Conservation (phyloP, 306 rosid species). For the Malus fusca region DNA sequence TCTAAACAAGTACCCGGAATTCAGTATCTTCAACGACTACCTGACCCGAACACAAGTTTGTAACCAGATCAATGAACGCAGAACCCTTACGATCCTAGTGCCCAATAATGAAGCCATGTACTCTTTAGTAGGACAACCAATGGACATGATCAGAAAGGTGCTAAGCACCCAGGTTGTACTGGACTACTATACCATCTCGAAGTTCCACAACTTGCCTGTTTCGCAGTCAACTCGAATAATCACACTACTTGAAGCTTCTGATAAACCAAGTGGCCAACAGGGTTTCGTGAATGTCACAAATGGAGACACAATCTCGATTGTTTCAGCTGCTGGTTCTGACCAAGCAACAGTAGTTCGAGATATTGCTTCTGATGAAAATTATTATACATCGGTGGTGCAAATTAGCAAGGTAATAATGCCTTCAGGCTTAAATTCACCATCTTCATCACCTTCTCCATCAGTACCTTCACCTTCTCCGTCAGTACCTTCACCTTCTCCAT, state of each 20-base stretch:
- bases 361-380: not conserved
- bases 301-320: not conserved
- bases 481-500: not conserved
- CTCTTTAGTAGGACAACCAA: conserved; percentile 25
- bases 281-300: conserved; percentile 25
- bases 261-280: conserved; percentile 8
- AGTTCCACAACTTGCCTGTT: conserved; percentile 7
- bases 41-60: conserved; percentile 27
- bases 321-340: conserved; percentile 7
- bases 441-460: not conserved
- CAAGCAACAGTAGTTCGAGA: not conserved
- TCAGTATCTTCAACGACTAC: conserved; percentile 27
- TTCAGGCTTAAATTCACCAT: not conserved
- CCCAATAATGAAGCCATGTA: conserved; percentile 28
- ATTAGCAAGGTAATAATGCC: not conserved
- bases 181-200: conserved; percentile 16
- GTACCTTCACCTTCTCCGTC: not conserved
- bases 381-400: not conserved
- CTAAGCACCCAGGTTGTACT: conserved; percentile 32
- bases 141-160: conserved; percentile 18
- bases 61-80: conserved; percentile 9
- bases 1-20: conserved; percentile 14
- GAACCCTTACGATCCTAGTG: conserved; percentile 19
- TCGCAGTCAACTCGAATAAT: not conserved
- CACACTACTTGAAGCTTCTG: conserved; percentile 27